phyloP scores from a whole-genome alignment of 2,329 filamentous ascomycete species.

The Lasiodiplodia citricola region DNA sequence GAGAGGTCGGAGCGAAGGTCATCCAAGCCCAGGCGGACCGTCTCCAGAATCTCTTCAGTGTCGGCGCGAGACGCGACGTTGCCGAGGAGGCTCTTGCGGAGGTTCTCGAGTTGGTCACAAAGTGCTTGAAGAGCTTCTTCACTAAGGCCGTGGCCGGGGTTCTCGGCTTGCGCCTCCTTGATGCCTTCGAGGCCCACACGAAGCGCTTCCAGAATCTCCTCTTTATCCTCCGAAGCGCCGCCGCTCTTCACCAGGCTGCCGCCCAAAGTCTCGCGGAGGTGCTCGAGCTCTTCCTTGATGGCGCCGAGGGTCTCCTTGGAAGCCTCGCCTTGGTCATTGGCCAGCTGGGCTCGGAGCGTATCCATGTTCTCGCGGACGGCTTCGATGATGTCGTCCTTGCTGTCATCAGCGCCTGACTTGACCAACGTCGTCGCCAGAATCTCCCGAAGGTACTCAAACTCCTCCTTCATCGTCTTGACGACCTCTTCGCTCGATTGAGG shows the following conservation, averaged over 20 bases:
- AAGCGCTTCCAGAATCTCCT: slow-evolving; percentile 49
- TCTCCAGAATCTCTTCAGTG: slow-evolving; percentile 56
- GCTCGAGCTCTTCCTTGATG: slow-evolving; percentile 51
- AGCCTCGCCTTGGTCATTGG: slow-evolving; percentile 46
- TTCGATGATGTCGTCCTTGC: slow-evolving; percentile 73
- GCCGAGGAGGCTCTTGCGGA: slow-evolving; percentile 49
- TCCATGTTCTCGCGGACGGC: slow-evolving; percentile 61
- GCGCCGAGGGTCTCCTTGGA: slow-evolving; percentile 49
- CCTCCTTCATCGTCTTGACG: slow-evolving; percentile 59
- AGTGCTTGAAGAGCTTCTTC: slow-evolving; percentile 60
- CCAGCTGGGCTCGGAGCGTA: slow-evolving; percentile 46
- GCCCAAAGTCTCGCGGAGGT: slow-evolving; percentile 50
- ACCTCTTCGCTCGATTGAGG: slow-evolving; percentile 50
- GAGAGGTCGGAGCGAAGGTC: slow-evolving; percentile 56
- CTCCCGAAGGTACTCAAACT: slow-evolving; percentile 67
- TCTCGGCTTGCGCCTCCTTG: slow-evolving; percentile 23
- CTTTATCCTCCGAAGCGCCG: slow-evolving; percentile 41
- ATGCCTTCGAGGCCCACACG: slow-evolving; percentile 46
- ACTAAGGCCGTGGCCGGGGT: slow-evolving; percentile 39
- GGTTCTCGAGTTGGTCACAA: slow-evolving; percentile 56
- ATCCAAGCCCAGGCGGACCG: slow-evolving; percentile 55
- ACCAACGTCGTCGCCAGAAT: slow-evolving; percentile 60
- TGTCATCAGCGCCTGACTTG: slow-evolving; percentile 50
- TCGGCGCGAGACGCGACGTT: slow-evolving; percentile 48
- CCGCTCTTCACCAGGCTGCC: slow-evolving; percentile 46